Evolutionary conservation across 139 green algal species (phyloP).

Genomic region (Astrephomene gubernaculifera): DNA sequence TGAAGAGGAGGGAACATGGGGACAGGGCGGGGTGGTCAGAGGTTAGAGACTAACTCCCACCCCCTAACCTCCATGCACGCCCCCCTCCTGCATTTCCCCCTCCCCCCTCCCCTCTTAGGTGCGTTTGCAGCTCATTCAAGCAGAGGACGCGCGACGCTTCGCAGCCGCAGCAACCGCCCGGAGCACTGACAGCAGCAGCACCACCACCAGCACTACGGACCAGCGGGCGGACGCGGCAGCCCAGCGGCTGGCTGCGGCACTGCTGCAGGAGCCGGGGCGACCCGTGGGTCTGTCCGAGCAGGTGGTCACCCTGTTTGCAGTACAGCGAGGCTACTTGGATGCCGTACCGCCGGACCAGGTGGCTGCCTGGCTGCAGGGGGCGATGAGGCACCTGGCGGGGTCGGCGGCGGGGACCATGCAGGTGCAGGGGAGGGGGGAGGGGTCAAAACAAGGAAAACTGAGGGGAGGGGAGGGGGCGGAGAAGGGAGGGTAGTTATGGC

Average conservation of each 20-base stretch:
- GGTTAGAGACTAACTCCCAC: too few species aligned
- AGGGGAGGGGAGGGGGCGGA: not conserved
- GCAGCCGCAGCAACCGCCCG: not conserved
- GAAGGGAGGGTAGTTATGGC: not conserved
- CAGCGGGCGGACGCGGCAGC: conserved; percentile 47
- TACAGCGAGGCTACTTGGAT: conserved; percentile 63
- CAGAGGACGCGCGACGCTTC: conserved; percentile 66
- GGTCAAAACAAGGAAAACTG: not conserved
- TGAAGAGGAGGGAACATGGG: not conserved
- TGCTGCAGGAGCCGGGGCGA: conserved; percentile 57
- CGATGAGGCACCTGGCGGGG: conserved; percentile 44
- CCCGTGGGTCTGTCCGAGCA: conserved; percentile 51
- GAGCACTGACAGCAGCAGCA: conserved; percentile 2
- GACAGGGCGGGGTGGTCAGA: not conserved
- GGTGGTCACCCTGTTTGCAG: conserved; percentile 63
- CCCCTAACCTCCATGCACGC: too few species aligned
- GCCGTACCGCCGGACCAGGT: conserved; percentile 43
- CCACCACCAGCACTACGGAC: not conserved
- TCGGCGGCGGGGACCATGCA: conserved; percentile 38
- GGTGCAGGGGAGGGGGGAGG: conserved; percentile 1
- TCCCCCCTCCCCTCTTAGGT: conserved; percentile 45
- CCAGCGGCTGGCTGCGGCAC: conserved; percentile 55
- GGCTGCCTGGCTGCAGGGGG: conserved; percentile 47
- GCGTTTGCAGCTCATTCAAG: conserved; percentile 81
- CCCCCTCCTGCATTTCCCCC: not conserved